phyloP scores from a whole-genome alignment of 2,329 filamentous ascomycete species.

The Cordyceps farinosa region DNA sequence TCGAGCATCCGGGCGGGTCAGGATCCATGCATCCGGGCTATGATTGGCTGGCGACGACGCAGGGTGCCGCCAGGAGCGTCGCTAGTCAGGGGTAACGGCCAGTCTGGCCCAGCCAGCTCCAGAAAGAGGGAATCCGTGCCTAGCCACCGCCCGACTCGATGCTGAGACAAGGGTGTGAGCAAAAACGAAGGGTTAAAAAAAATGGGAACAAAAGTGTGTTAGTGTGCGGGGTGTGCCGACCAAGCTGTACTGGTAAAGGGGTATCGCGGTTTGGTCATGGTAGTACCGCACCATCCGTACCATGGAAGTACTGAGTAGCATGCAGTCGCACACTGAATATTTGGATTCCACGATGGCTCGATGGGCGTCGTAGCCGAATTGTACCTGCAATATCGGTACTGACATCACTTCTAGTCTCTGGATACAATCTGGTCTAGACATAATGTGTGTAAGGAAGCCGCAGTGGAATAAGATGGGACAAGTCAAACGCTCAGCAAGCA shows the following conservation, averaged over 20 bases:
- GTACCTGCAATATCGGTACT: too few relatives aligned
- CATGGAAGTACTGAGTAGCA: too few relatives aligned
- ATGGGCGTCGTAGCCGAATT: too few relatives aligned
- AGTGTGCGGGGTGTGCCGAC: background rate
- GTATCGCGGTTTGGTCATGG: too few relatives aligned
- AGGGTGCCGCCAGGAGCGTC: background rate
- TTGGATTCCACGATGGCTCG: too few relatives aligned
- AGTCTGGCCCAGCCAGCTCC: background rate
- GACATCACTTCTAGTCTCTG: too few relatives aligned
- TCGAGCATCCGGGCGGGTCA: background rate
- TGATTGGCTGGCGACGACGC: conserved; percentile 7
- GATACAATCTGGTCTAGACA: too few relatives aligned
- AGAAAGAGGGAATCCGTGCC: conserved; percentile 6
- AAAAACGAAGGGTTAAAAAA: background rate
- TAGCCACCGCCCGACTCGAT: background rate
- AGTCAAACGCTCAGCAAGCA: background rate
- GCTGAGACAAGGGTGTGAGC: background rate
- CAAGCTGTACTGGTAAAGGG: too few relatives aligned
- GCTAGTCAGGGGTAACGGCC: conserved; percentile 12
- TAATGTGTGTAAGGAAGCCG: too few relatives aligned
- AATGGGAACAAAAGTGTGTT: background rate
- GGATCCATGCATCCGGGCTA: background rate
- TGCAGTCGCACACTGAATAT: too few relatives aligned
- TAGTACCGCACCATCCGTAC: too few relatives aligned
- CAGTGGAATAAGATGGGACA: too few relatives aligned